Percentiles rank a stretch among this genome's conserved stretches.
Conservation (phyloP, 192 early-diverging fungal genomes). For the Mortierella hygrophila region DNA sequence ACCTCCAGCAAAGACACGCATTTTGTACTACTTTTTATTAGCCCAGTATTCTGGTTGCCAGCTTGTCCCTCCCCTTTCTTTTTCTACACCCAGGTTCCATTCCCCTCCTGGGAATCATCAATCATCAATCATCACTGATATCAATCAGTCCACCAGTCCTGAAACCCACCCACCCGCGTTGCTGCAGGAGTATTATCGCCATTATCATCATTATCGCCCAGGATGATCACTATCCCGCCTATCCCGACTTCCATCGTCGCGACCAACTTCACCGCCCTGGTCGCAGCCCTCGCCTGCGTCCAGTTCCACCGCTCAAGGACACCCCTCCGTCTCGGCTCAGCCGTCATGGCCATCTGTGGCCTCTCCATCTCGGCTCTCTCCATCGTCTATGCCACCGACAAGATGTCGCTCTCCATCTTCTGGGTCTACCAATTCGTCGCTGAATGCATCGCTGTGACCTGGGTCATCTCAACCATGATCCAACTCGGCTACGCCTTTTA, state of each 20-base stretch:
- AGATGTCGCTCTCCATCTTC: conserved; percentile 24
- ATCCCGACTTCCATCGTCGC: conserved; percentile 32
- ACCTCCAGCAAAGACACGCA: neutral
- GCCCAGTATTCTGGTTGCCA: neutral
- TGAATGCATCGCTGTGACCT: conserved; percentile 40
- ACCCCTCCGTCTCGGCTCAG: conserved; percentile 36
- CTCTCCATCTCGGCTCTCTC: conserved; percentile 49
- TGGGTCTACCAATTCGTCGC: conserved; percentile 50
- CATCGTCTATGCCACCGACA: conserved; percentile 27
- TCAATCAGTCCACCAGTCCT: too few species aligned
- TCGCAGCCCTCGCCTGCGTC: conserved; percentile 36
- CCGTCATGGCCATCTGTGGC: conserved; percentile 44
- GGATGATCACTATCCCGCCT: conserved; percentile 11
- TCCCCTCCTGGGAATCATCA: too few species aligned
- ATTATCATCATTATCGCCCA: neutral
- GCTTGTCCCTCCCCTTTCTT: neutral
- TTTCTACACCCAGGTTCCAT: neutral
- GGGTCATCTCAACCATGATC: conserved; percentile 51
- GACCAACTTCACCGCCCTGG: conserved; percentile 19
- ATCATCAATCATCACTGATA: too few species aligned
- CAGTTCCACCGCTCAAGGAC: conserved; percentile 51
- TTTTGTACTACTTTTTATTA: neutral
- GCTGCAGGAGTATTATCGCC: neutral
- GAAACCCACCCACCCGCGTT: too few species aligned
- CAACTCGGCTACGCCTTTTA: conserved; percentile 55